Evolutionary conservation across 805 yeast genomes (phyloP).

Genomic region (Candida koratica): DNA sequence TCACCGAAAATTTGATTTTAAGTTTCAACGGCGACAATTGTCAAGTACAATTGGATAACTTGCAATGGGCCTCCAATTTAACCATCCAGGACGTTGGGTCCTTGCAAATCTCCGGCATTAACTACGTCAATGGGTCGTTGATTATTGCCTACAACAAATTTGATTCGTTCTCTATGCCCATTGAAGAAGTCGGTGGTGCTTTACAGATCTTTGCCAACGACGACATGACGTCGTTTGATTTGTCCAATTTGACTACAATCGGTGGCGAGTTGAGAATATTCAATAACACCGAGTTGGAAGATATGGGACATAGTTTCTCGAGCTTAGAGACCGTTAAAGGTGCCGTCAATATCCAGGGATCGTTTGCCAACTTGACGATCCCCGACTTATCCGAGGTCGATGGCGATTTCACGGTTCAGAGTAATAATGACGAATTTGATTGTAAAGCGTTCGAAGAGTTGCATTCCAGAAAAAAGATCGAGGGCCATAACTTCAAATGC

Average conservation of each 20-base stretch:
- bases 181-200: slow-evolving; percentile 37
- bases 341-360: slow-evolving; percentile 38
- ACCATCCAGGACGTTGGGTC: slow-evolving; percentile 39
- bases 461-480: slow-evolving; percentile 28
- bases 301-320: slow-evolving; percentile 26
- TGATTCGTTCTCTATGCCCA: slow-evolving; percentile 27
- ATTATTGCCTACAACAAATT: slow-evolving; percentile 39
- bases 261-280: slow-evolving; percentile 40
- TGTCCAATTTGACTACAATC: slow-evolving; percentile 29
- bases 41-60: slow-evolving; percentile 29
- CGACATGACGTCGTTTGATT: slow-evolving; percentile 30
- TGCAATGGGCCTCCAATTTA: slow-evolving; percentile 41
- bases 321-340: slow-evolving; percentile 35
- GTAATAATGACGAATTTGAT: slow-evolving; percentile 36
- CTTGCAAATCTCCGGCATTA: slow-evolving; percentile 30
- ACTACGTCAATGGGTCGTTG: slow-evolving; percentile 39
- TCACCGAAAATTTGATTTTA: slow-evolving; percentile 33
- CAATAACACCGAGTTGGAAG: slow-evolving; percentile 39
- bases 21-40: slow-evolving; percentile 40
- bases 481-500: slow-evolving; percentile 45
- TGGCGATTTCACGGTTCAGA: slow-evolving; percentile 37
- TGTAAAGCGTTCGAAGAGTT: slow-evolving; percentile 35
- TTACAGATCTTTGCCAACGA: slow-evolving; percentile 41
- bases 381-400: slow-evolving; percentile 34
- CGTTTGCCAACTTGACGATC: slow-evolving; percentile 37